Evolutionary conservation across 768 basidiomycete genomes (phyloP), one percentile per base, ranked within the genome.

Genomic region (Rubroboletus satanas): DNA sequence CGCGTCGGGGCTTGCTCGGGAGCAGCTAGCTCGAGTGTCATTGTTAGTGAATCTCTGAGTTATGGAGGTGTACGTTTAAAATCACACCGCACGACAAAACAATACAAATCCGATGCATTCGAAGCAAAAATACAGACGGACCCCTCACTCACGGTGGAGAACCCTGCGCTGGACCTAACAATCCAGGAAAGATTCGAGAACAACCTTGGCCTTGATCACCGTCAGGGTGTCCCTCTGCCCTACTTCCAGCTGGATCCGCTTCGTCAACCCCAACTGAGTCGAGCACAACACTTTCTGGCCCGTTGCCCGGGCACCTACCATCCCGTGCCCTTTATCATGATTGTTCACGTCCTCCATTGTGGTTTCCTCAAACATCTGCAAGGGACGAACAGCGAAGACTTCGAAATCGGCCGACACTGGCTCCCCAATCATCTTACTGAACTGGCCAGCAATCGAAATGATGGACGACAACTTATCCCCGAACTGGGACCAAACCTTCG

Each of bases 201-300:
- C 8, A 5, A 60, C 57, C 42, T 51, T 60, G 1, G 49, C 28
- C 33, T 55, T 60, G 26, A 45, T n/a, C 38, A 55, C 53, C 38
- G 50, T 52, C 46, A 45, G 42, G 12, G 35, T 49, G 21, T 55
- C 23, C 2, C 41, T 55, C 18, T 39, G 17, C 7, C 53, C 53
- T 2, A 21, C 28, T 8, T 49, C 52, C 32, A 28, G 17, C 31
- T 32, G 53, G 26, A 51, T 41, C 36, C 33, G 26, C 46, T 60
- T 60, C 29, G 38, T 55, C 59, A 60, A 33, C 23, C 59, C 59
- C 50, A 60, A 38, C 0, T 57, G 50, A 45, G 57, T 55, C 35
- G 58, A 37, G 29, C 59, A 60, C 43, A 60, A 33, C 7, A 59
- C 49, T 10, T 49, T 60, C 29, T 52, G 32, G 29, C 46, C 46